phyloP scores from a whole-genome alignment of 306 rosid species.

The Prunus campanulata region DNA sequence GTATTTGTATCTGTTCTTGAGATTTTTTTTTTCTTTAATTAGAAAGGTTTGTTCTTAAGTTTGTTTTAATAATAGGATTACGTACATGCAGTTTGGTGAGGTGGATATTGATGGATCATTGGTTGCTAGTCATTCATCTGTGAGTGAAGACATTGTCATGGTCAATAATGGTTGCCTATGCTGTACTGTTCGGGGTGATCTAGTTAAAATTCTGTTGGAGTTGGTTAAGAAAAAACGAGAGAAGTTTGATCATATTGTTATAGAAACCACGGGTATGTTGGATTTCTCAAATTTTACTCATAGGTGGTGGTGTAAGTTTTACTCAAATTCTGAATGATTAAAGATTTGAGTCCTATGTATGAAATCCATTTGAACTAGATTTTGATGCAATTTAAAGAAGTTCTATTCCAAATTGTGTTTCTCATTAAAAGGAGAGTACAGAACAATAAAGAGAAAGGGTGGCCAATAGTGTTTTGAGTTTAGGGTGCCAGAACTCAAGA shows the following conservation, averaged over 20 bases:
- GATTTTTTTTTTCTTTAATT: no score
- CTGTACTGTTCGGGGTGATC: constrained; percentile 91
- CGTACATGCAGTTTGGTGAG: constrained; percentile 83
- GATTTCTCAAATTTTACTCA: neutral
- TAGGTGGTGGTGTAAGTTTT: neutral
- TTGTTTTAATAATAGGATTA: neutral
- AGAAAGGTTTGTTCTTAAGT: neutral
- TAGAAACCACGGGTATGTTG: constrained; percentile 80
- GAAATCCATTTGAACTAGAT: neutral
- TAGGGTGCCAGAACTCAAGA: neutral
- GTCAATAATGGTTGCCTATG: constrained; percentile 92
- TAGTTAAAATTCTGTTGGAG: constrained; percentile 83
- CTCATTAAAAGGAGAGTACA: neutral
- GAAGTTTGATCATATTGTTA: constrained; percentile 83
- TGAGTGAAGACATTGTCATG: constrained; percentile 76
- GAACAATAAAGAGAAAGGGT: neutral
- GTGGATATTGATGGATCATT: constrained; percentile 92
- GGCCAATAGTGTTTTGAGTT: neutral
- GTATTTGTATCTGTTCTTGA: neutral
- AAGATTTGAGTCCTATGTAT: neutral
- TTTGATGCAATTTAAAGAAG: neutral
- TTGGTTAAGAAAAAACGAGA: constrained; percentile 65
- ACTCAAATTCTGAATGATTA: neutral
- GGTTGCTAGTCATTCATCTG: constrained; percentile 86
- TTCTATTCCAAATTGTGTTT: neutral